Evolutionary conservation across 2,329 filamentous ascomycete genomes (phyloP), one percentile per base, ranked within the genome.

Genomic region (Colletotrichum tofieldiae): DNA sequence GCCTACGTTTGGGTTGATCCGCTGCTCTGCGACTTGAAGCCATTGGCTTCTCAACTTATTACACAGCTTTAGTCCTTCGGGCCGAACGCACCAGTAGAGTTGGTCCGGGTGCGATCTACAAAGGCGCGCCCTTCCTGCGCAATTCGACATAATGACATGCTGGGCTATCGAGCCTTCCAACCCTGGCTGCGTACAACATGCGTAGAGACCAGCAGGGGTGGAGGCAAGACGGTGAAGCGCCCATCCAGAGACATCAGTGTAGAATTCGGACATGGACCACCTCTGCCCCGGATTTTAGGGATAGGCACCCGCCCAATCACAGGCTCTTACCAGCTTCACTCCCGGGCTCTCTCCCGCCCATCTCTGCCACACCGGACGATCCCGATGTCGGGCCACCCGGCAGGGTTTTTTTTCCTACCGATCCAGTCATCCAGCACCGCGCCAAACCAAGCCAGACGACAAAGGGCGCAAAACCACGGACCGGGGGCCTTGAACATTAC

Each of bases 371-470:
- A 59, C 65, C 65, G 70, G 70, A 69, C 70, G 70, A 72, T 72
- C 70, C 70, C 70, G 70, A 72, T 62, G 56, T 72, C 70, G 70
- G 70, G 65, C 60, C 52, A 69, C 18, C 35, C 54, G 54, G 35
- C 35, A 58, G 67, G 69, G 58, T 68, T 68, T 67, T 68, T 37
- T 67, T 64, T 2, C 23, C 63, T 39, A 49, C 45, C 65, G 59
- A 67, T 35, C 39, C 41, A 72, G 69, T 67, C 58, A 64, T 47
- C 43, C 47, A 64, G 59, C 41, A 35, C 47, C 18, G 35, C 12
- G 23, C 26, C 29, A 61, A 41, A 39, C 35, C 37, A 63, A 63
- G 45, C 49, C 37, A n/a, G 58, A 60, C 65, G 58, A 71, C 64
- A 60, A 72, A 70, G 66, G 70, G 66, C 70, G 66, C 60, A 32